These are phyloP conservation scores for Kodamaea nitidulidarum DNA, from an alignment of 805 yeast genomes.

Conservation along the genomic window DNA sequence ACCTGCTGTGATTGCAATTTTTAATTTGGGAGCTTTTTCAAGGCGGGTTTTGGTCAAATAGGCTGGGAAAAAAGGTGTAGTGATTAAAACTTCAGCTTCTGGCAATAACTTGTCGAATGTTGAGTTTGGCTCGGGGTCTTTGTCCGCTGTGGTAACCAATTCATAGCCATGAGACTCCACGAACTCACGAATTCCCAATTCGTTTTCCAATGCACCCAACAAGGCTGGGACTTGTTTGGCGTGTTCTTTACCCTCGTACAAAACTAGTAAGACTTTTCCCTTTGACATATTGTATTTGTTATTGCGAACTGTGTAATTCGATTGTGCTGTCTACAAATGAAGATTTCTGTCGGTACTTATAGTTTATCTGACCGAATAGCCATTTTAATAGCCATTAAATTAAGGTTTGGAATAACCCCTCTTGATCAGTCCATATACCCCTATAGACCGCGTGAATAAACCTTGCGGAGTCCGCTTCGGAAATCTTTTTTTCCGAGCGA, in stretches of 20 bases:
- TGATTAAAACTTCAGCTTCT: conserved; percentile 72
- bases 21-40: conserved; percentile 65
- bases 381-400: too few species aligned
- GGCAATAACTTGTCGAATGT: conserved; percentile 60
- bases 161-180: conserved; percentile 65
- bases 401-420: too few species aligned
- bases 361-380: not conserved
- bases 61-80: conserved; percentile 83
- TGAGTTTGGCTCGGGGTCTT: conserved; percentile 57
- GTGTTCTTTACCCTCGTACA: conserved; percentile 56
- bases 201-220: conserved; percentile 71
- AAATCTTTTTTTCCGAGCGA: too few species aligned
- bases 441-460: too few species aligned
- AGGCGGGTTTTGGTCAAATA: conserved; percentile 66
- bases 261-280: conserved; percentile 48
- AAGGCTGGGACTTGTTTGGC: conserved; percentile 58
- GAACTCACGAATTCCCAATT: conserved; percentile 64
- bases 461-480: not conserved
- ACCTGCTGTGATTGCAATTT: conserved; percentile 73
- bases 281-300: conserved; percentile 10
- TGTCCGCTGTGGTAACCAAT: conserved; percentile 60
- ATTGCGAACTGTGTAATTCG: too few species aligned
- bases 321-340: too few species aligned
- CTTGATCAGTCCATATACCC: too few species aligned
- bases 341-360: too few species aligned